Conservation (phyloP, 2,329 filamentous ascomycete genomes). For the Alternaria sp. region DNA sequence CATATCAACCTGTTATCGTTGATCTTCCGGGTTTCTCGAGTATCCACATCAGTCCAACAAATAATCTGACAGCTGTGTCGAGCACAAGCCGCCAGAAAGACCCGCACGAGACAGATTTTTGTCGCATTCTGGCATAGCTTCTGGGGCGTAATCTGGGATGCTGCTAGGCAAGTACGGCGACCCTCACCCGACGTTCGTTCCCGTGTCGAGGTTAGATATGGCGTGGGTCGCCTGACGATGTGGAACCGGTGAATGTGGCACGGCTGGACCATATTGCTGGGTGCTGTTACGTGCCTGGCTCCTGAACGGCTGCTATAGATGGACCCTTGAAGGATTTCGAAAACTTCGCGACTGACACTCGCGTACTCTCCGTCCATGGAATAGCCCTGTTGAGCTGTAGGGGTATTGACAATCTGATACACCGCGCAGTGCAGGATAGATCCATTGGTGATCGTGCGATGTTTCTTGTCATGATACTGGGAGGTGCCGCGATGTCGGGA, state of each 20-base stretch:
- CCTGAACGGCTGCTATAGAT: not conserved
- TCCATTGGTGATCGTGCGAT: not conserved
- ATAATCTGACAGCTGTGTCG: conserved; percentile 5
- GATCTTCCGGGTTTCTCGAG: conserved; percentile 4
- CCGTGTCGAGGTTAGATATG: conserved; percentile 2
- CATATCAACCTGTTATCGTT: conserved; percentile 2
- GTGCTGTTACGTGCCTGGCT: not conserved
- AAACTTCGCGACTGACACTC: not conserved
- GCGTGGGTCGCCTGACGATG: conserved; percentile 7
- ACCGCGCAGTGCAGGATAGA: not conserved
- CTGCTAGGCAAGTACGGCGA: conserved; percentile 6
- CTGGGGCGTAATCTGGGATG: conserved; percentile 4
- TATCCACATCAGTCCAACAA: conserved; percentile 1
- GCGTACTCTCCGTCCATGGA: not conserved
- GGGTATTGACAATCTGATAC: not conserved
- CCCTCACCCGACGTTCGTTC: conserved; percentile 1
- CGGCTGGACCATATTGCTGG: conserved; percentile 5
- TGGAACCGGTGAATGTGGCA: conserved; percentile 2
- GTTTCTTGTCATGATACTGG: not conserved
- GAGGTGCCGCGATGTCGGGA: not conserved
- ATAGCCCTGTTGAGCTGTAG: not conserved
- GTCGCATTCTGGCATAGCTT: conserved; percentile 2
- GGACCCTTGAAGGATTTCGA: not conserved
- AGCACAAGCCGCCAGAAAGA: not conserved
- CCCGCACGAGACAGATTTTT: conserved; percentile 7